Base-by-base conservation (phyloP, 257 asterid species). In the Linaria vulgaris region DNA sequence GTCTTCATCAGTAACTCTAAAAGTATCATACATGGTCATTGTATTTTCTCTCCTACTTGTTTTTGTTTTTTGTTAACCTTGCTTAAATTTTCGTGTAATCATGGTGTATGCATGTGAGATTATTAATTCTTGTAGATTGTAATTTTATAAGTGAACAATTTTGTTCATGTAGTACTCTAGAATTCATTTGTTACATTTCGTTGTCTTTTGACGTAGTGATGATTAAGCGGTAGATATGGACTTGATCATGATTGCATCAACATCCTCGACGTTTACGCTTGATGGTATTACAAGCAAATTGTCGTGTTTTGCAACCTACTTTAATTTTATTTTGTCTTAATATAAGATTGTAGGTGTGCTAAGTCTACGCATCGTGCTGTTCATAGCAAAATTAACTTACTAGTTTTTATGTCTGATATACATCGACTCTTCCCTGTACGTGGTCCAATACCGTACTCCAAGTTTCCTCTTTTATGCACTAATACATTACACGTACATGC, bases 1-100 rank as follows among this genome's bases (percentile, higher is more conserved):
- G 52, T 79, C 90, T 31, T 78, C 95, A 21, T 74, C 97, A 39
- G 3, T 78, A 16, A 17, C 69, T 10, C 17, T 69, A 9, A 48
- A 53, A 59, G 80, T 57, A 75, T 70, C 85, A 68, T 74, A 49
- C 38, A 27, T 20, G 25, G 8, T 59, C 13, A 31, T 61, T 67
- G 25, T 59, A 16, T 25, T 66, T 43, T 66, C 50, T 45, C 9
- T 70, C 34, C 7, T 68, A 17, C 1, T 73, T 61, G 47, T 66
- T 41, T 71, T 38, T 22, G 61, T 21, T 47, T 76, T 38, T 59
- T 52, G 63, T 74, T 69, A 17, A 41, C 9, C 10, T 58, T 31
- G 47, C 7, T 50, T 63, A 16, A 59, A 31, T 74, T 70, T 73
- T 73, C 70, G 47, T 73, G 78, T 74, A 69, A 50, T 15, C 37